These are phyloP conservation scores for Peribolospora kevripleyi DNA, from an alignment of 768 basidiomycete species.

Conservation along the genomic window DNA sequence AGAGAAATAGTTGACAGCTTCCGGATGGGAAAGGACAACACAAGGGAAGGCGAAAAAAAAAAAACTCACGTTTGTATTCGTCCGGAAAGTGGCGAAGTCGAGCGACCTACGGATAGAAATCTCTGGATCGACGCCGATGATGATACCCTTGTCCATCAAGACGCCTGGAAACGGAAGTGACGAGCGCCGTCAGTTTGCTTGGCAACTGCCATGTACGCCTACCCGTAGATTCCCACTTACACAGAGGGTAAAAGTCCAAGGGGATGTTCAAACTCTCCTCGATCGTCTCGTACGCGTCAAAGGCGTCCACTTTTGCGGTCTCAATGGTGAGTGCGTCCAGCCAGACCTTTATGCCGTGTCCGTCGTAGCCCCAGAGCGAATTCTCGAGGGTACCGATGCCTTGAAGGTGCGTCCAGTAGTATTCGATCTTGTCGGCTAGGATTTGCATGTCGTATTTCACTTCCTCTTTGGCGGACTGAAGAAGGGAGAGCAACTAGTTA, in stretches of 20 bases:
- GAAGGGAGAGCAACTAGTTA: neutral
- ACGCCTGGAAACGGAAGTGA: conserved; percentile 34
- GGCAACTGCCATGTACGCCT: neutral
- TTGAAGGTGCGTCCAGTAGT: conserved; percentile 92
- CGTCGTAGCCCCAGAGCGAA: conserved; percentile 93
- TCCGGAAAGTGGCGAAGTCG: conserved; percentile 71
- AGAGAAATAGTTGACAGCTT: neutral
- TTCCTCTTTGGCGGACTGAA: conserved; percentile 58
- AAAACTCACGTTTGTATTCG: conserved; percentile 45
- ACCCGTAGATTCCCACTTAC: conserved; percentile 26
- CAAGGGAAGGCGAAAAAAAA: neutral
- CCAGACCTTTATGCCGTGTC: conserved; percentile 72
- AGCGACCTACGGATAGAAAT: conserved; percentile 45
- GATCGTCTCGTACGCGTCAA: conserved; percentile 31
- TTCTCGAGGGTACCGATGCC: conserved; percentile 87
- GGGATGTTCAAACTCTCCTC: conserved; percentile 82
- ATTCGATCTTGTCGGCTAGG: conserved; percentile 85
- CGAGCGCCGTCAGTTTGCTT: conserved; percentile 2
- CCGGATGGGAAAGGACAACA: neutral
- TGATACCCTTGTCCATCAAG: conserved; percentile 96
- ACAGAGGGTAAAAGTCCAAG: conserved; percentile 84
- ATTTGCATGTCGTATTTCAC: conserved; percentile 95
- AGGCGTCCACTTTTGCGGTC: conserved; percentile 23
- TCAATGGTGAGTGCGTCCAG: conserved; percentile 85
- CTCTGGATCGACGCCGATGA: conserved; percentile 86